phyloP scores from a whole-genome alignment of 2,329 filamentous ascomycete species.

The Fusarium cicatricum region DNA sequence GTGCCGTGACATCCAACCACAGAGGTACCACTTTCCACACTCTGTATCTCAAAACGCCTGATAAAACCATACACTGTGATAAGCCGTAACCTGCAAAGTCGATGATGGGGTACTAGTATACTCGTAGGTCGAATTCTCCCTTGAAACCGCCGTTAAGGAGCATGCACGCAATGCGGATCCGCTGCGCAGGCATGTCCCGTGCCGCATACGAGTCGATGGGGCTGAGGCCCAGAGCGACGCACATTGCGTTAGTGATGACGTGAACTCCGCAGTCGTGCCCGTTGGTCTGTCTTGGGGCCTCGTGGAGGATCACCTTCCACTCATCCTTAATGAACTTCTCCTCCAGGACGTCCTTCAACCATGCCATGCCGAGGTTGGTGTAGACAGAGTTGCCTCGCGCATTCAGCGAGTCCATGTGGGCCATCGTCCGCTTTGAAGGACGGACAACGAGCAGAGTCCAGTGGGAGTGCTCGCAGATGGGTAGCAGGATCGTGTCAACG shows the following conservation, averaged over 20 bases:
- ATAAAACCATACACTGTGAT: slow-evolving; percentile 16
- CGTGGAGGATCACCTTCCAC: slow-evolving; percentile 64
- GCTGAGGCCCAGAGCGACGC: slow-evolving; percentile 62
- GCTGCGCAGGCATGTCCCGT: slow-evolving; percentile 65
- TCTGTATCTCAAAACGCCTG: slow-evolving; percentile 32
- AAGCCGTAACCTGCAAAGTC: slow-evolving; percentile 8
- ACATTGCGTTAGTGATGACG: slow-evolving; percentile 76
- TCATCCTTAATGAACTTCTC: slow-evolving; percentile 62
- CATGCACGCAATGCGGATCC: slow-evolving; percentile 69
- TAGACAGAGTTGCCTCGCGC: slow-evolving; percentile 51
- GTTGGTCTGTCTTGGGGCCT: slow-evolving; percentile 68
- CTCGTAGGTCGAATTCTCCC: slow-evolving; percentile 63
- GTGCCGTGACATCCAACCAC: slow-evolving; percentile 17
- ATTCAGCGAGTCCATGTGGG: slow-evolving; percentile 75
- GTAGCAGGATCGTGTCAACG: slow-evolving; percentile 74
- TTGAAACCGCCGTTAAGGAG: slow-evolving; percentile 73
- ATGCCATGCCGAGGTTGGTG: slow-evolving; percentile 56
- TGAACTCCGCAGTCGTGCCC: slow-evolving; percentile 81
- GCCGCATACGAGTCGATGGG: slow-evolving; percentile 59
- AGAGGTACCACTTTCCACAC: slow-evolving; percentile 7
- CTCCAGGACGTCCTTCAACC: slow-evolving; percentile 65
- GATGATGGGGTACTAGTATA: slow-evolving; percentile 42
- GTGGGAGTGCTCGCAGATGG: slow-evolving; percentile 70
- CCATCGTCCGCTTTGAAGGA: slow-evolving; percentile 65
- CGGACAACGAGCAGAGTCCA: slow-evolving; percentile 78